A percentile compares a stretch with the other conserved stretches of the same genome.
Evolutionary conservation across 2,329 filamentous ascomycete genomes (phyloP).

Genomic region (Knoxdaviesia proteae): DNA sequence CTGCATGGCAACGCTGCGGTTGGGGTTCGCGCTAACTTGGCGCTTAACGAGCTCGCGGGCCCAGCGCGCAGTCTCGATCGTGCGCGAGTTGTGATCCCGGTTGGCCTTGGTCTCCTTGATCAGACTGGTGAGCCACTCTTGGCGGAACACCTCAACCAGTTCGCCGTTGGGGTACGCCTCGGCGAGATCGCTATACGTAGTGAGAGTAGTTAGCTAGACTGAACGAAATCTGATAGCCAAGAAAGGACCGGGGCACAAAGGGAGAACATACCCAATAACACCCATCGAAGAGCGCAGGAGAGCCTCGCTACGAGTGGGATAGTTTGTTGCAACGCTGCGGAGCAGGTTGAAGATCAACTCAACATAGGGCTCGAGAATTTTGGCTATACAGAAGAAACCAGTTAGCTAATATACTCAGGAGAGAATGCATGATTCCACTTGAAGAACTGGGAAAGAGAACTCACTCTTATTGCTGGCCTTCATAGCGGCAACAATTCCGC

Average conservation of each 20-base stretch:
- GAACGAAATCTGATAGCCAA: conserved; percentile 3
- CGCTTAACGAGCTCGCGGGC: conserved; percentile 94
- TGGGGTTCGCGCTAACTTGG: conserved; percentile 32
- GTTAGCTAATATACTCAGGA: conserved; percentile 5
- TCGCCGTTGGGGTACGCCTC: conserved; percentile 87
- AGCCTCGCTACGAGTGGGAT: conserved; percentile 76
- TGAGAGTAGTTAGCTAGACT: conserved; percentile 15
- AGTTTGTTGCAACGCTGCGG: conserved; percentile 49
- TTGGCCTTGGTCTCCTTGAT: conserved; percentile 84
- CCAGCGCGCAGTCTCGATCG: conserved; percentile 90
- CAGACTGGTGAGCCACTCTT: conserved; percentile 75
- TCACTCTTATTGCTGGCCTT: conserved; percentile 59
- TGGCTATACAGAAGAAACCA: conserved; percentile 23
- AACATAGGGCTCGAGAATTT: conserved; percentile 56
- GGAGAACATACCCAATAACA: conserved; percentile 61
- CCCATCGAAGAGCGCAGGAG: conserved; percentile 91
- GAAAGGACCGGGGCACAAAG: not conserved
- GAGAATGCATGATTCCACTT: conserved; percentile 9
- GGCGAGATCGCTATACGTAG: conserved; percentile 53
- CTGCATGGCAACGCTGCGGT: conserved; percentile 22
- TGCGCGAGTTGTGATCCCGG: conserved; percentile 66
- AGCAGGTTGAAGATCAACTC: conserved; percentile 75
- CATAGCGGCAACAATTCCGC: conserved; percentile 88
- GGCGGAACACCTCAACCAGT: conserved; percentile 63
- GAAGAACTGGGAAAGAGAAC: conserved; percentile 10